Evolutionary conservation across 2,329 filamentous ascomycete species (phyloP), one percentile per base, ranked within the genome.

Genomic region (Penicillium sp.): DNA sequence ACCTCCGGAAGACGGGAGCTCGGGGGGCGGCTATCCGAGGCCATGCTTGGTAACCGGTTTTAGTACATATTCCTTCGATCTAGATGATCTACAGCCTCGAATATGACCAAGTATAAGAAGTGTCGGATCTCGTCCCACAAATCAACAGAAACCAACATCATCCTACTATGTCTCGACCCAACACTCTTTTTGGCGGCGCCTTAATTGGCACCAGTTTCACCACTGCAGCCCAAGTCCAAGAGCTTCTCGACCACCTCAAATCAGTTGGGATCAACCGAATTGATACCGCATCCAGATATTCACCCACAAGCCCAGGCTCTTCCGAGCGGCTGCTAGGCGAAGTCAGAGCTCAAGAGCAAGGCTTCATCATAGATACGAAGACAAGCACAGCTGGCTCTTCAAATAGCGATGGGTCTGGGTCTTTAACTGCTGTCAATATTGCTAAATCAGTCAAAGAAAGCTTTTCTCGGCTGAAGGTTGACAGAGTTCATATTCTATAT

Each of bases 401-500:
- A 15, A 33, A 10, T 4, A 21, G n/a, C 8, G 44, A 41, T 46
- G 46, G 29, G 1, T 36, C 10, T 34, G 70, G 69, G 1, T 63
- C 68, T 33, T 50, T 71, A 23, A 52, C 54, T 1, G 33, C n/a
- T 4, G 56, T 63, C 2, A 63, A 66, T 1, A 60, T 72, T 7
- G 43, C 52, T 3, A 63, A 54, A 32, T 72, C 68, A 1, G 47
- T 66, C 2, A 46, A 51, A 2, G 62, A 50, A 10, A 74, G 70
- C 43, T 52, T 73, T 45, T 41, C 58, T 49, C 63, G 67, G 10
- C 55, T 72, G 7, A 36, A 50, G 5, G 23, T 39, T 10, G 29
- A 46, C 34, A 37, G 68, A 62, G 64, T 74, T 15, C 66, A 75
- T 48, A 64, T 71, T 4, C 67, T 76, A 21, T 68, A 75, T 48